phyloP scores from a whole-genome alignment of 164 flowering plant genomes.

The Houttuynia cordata region DNA sequence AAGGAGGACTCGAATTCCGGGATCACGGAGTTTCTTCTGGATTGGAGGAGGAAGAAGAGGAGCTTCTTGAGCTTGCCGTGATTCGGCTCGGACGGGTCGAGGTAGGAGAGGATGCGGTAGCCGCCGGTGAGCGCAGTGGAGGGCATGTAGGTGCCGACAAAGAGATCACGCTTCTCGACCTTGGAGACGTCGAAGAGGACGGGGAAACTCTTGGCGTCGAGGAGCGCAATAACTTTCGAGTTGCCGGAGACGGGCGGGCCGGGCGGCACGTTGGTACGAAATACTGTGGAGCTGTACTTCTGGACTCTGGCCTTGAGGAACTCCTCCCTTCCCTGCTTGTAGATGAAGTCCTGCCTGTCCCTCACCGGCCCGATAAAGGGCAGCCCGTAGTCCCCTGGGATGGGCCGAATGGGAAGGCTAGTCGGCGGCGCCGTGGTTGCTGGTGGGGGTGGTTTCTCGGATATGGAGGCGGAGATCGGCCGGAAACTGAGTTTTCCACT shows the following conservation, averaged over 20 bases:
- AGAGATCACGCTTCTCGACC: conserved; percentile 66
- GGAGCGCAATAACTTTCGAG: conserved; percentile 51
- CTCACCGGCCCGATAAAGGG: conserved; percentile 54
- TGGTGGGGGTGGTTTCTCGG: conserved; percentile 14
- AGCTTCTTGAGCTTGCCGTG: conserved; percentile 63
- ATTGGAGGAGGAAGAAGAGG: conserved; percentile 40
- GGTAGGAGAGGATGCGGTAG: conserved; percentile 58
- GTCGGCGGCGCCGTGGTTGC: not conserved
- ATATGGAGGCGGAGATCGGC: conserved; percentile 24
- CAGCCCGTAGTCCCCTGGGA: conserved; percentile 67
- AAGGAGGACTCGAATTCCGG: conserved; percentile 50
- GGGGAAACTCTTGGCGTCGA: conserved; percentile 73
- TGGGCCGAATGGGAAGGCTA: conserved; percentile 30
- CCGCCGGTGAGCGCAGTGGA: conserved; percentile 74
- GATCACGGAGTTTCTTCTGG: conserved; percentile 35
- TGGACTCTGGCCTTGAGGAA: conserved; percentile 46
- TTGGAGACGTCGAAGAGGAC: conserved; percentile 59
- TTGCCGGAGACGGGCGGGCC: conserved; percentile 51
- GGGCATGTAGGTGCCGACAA: conserved; percentile 82
- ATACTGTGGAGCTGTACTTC: conserved; percentile 61
- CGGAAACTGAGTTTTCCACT: not conserved
- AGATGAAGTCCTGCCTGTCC: conserved; percentile 62
- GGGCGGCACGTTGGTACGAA: conserved; percentile 76
- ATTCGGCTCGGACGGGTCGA: conserved; percentile 70
- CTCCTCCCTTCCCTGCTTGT: conserved; percentile 54